Conservation (phyloP, 495 filamentous ascomycete species). For the Neurospora tetraspora region DNA sequence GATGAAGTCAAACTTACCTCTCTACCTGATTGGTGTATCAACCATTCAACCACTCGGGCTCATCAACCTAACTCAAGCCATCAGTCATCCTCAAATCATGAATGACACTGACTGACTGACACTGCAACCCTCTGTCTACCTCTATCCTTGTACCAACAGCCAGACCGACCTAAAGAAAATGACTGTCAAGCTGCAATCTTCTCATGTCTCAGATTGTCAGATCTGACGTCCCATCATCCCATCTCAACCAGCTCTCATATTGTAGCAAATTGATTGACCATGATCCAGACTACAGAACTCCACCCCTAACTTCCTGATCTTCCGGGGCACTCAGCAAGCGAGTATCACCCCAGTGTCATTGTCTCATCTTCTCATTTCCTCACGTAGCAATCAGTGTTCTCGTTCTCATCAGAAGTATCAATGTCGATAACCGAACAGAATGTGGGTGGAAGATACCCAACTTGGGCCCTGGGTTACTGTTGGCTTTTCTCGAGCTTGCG, state of each 20-base stretch:
- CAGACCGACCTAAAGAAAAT: background rate
- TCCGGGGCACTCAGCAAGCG: background rate
- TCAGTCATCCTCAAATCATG: background rate
- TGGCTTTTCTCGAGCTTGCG: background rate
- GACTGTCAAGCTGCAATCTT: background rate
- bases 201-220: background rate
- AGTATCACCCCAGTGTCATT: background rate
- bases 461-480: background rate
- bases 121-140: background rate
- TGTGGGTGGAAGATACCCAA: background rate
- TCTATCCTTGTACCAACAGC: background rate
- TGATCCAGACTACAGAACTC: background rate
- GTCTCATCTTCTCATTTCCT: background rate
- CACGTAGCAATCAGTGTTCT: background rate
- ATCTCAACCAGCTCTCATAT: background rate
- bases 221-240: background rate
- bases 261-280: background rate
- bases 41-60: background rate
- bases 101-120: background rate
- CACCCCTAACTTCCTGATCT: background rate
- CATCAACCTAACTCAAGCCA: background rate
- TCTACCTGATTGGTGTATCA: background rate
- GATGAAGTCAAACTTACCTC: background rate
- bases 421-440: background rate
- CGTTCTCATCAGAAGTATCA: background rate